Evolutionary conservation across 2,329 filamentous ascomycete species (phyloP).

Genomic region (Leptographium wingfieldii): DNA sequence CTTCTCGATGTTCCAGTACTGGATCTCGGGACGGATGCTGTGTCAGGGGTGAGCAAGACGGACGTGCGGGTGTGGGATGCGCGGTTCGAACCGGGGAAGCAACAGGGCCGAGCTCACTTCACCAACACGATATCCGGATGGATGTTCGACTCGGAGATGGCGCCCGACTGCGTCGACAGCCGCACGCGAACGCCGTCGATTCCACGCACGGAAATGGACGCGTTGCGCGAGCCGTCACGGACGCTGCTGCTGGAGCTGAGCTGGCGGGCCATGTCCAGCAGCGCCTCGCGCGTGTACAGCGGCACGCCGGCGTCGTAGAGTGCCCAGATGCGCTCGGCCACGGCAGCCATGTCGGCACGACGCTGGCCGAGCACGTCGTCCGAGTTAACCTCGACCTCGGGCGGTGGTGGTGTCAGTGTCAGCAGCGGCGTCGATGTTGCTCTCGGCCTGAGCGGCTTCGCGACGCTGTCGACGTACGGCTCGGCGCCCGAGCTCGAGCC

Average conservation of each 20-base stretch:
- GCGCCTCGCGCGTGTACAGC: slow-evolving; percentile 9
- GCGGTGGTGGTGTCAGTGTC: neutral
- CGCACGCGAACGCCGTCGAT: slow-evolving; percentile 9
- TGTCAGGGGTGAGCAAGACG: neutral
- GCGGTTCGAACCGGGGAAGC: too few relatives aligned
- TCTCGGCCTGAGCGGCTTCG: neutral
- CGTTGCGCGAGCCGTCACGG: slow-evolving; percentile 6
- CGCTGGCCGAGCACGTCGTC: neutral
- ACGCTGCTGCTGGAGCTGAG: slow-evolving; percentile 6
- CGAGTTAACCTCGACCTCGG: too few relatives aligned
- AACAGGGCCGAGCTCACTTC: slow-evolving; percentile 3
- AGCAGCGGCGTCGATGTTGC: neutral
- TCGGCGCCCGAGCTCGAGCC: neutral
- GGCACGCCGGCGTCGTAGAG: slow-evolving; percentile 11
- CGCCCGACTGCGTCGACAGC: slow-evolving; percentile 5
- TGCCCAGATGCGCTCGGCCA: slow-evolving; percentile 1
- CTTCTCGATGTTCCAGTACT: slow-evolving; percentile 11
- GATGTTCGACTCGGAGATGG: neutral
- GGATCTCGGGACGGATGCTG: slow-evolving; percentile 7
- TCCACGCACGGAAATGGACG: slow-evolving; percentile 1
- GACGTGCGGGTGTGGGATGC: too few relatives aligned
- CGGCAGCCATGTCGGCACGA: slow-evolving; percentile 6
- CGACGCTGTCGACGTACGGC: neutral
- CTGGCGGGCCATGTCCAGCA: slow-evolving; percentile 7
- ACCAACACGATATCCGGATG: slow-evolving; percentile 12